Percentiles rank a stretch among this genome's conserved stretches.
Evolutionary conservation across 2,329 filamentous ascomycete species (phyloP).

Genomic region (Hypoxylon sp.): DNA sequence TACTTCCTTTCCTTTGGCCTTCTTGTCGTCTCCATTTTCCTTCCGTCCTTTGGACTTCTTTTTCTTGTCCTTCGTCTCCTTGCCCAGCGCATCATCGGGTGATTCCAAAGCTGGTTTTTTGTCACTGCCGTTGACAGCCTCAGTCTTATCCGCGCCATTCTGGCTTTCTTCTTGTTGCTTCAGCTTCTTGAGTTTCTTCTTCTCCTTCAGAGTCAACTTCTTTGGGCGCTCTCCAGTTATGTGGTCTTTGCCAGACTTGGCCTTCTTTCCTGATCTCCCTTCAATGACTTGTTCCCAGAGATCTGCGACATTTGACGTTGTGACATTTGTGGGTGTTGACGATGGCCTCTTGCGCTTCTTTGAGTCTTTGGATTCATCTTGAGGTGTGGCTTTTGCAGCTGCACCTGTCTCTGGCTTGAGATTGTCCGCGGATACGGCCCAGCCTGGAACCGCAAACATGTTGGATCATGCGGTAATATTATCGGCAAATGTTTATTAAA

Average conservation of each 20-base stretch:
- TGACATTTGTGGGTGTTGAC: slow-evolving; percentile 65
- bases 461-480: slow-evolving; percentile 15
- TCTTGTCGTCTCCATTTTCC: slow-evolving; percentile 39
- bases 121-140: slow-evolving; percentile 20
- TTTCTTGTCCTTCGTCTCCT: slow-evolving; percentile 53
- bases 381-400: slow-evolving; percentile 53
- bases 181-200: slow-evolving; percentile 51
- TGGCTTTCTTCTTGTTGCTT: slow-evolving; percentile 42
- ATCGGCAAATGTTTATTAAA: neutral
- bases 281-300: slow-evolving; percentile 87
- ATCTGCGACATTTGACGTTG: slow-evolving; percentile 78
- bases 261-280: slow-evolving; percentile 64
- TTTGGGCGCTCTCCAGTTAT: slow-evolving; percentile 40
- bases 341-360: slow-evolving; percentile 72
- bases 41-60: slow-evolving; percentile 52
- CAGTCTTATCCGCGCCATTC: slow-evolving; percentile 14
- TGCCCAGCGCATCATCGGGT: slow-evolving; percentile 20
- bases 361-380: slow-evolving; percentile 43
- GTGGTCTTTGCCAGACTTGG: slow-evolving; percentile 46
- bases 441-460: slow-evolving; percentile 97
- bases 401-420: slow-evolving; percentile 76
- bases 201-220: slow-evolving; percentile 50
- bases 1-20: slow-evolving; percentile 27
- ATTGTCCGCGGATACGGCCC: slow-evolving; percentile 81
- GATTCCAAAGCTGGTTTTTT: slow-evolving; percentile 30